Base-by-base conservation (phyloP, 805 yeast species). In the Ogataea parapolymorpha region DNA sequence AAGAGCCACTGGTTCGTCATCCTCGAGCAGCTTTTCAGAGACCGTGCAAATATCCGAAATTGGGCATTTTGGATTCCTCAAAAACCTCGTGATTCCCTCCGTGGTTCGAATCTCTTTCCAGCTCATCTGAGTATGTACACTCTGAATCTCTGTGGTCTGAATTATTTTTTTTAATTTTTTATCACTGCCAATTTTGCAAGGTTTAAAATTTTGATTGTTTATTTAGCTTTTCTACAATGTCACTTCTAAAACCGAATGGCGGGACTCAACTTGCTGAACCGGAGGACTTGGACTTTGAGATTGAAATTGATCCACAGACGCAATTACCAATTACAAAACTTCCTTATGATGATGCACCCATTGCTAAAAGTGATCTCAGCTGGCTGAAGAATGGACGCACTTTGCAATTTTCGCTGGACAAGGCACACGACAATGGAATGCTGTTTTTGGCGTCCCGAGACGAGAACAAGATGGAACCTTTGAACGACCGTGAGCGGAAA, bases 51-150 rank as follows among this genome's bases (percentile, higher is more conserved):
- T 70, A 18, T 75, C 70, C 5, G 58, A 58, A 0, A 75, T 58
- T 1, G 70, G 22, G 1, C 71, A 70, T 27, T 64, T 66, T 50
- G 76, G 81, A 16, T 79, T 72, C 47, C 91, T 70, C 22, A 84
- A 66, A 50, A 66, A 68, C 54, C 72, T 72, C 1, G 90, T 81
- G 22, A 80, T 56, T 2, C 71, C 67, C 47, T 77, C 84, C 0
- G 77, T 72, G 5, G 72, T 53, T 10, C 35, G 26, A 14, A 39
- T 39, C 13, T 27, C 16, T 7, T 23, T 12, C 41, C 41, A 32
- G 33, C 32, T 22, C 42, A 39, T 39, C 9, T 14, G 13, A 32
- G 14, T 12, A 6, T 17, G 7, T 6, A 7, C 20, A 11, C 33
- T 4, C 18, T 17, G 12, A 23, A 15, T 22, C 12, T 14, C 14